phyloP scores from a whole-genome alignment of 768 basidiomycete genomes.

The Jaapia argillacea region DNA sequence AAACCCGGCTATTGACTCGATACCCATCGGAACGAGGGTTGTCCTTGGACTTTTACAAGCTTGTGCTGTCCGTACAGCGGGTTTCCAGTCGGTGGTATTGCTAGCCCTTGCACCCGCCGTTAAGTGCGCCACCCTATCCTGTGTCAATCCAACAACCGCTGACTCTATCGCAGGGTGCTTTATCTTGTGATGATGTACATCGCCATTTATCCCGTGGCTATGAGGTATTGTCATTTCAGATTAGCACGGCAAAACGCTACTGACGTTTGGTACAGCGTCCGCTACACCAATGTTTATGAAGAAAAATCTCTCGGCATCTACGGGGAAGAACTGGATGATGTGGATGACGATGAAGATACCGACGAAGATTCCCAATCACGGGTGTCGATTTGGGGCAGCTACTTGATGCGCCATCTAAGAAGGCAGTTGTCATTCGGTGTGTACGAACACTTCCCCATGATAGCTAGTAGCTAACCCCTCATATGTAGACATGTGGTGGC shows the following conservation, averaged over 20 bases:
- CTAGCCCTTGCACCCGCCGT: conserved; percentile 76
- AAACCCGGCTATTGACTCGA: conserved; percentile 51
- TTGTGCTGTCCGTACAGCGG: conserved; percentile 77
- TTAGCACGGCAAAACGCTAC: conserved; percentile 5
- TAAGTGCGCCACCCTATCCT: conserved; percentile 46
- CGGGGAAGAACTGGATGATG: conserved; percentile 23
- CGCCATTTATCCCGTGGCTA: conserved; percentile 53
- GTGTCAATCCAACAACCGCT: not conserved
- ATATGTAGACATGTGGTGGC: conserved; percentile 34
- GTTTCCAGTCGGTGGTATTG: conserved; percentile 71
- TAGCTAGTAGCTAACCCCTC: conserved; percentile 26
- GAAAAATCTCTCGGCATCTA: conserved; percentile 40
- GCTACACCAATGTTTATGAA: conserved; percentile 40
- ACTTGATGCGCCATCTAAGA: conserved; percentile 29
- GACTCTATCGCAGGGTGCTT: conserved; percentile 55
- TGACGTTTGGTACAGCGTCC: conserved; percentile 24
- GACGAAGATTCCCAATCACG: conserved; percentile 13
- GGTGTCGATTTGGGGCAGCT: conserved; percentile 24
- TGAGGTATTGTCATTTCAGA: conserved; percentile 16
- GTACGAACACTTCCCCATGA: conserved; percentile 28
- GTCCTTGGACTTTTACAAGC: conserved; percentile 73
- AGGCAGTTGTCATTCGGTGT: conserved; percentile 43
- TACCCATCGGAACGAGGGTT: conserved; percentile 65
- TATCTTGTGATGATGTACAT: conserved; percentile 95
- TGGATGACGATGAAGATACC: conserved; percentile 15